Conservation (phyloP, 108 stramenopile species). For the Nitzschia sp. region DNA sequence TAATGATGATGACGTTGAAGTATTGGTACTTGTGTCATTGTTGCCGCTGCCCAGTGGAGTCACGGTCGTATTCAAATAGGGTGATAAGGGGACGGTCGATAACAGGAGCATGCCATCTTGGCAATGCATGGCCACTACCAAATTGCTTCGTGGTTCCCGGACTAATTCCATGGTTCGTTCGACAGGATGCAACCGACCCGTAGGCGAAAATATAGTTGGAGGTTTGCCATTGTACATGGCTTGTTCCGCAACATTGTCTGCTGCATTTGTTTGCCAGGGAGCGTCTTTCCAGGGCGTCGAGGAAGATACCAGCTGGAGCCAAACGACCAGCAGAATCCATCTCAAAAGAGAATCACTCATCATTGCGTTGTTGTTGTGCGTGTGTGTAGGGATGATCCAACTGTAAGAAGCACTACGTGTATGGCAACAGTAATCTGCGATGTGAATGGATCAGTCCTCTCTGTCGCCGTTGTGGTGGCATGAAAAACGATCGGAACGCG, state of each 20-base stretch:
- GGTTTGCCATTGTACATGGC: slow-evolving; percentile 46
- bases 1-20: slow-evolving; percentile 5
- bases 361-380: too few species aligned
- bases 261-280: slow-evolving; percentile 7
- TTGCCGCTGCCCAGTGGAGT: slow-evolving; percentile 4
- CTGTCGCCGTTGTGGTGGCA: too few species aligned
- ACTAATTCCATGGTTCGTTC: slow-evolving; percentile 50
- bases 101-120: slow-evolving; percentile 61
- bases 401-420: too few species aligned
- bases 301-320: too few species aligned
- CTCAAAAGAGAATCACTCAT: too few species aligned
- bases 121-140: slow-evolving; percentile 53
- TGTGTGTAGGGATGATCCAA: too few species aligned
- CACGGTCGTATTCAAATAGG: slow-evolving; percentile 23
- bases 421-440: too few species aligned
- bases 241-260: neutral
- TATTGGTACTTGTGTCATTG: neutral
- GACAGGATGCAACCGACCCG: slow-evolving; percentile 66
- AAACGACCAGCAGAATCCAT: too few species aligned
- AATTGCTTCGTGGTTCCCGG: slow-evolving; percentile 35
- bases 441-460: too few species aligned
- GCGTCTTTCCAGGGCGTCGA: slow-evolving; percentile 8
- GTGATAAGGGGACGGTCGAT: slow-evolving; percentile 47
- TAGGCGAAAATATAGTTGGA: slow-evolving; percentile 76
- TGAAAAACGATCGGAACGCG: too few species aligned